Evolutionary conservation across 176 grass and related monocot genomes (phyloP).

Genomic region (Phoenix dactylifera): DNA sequence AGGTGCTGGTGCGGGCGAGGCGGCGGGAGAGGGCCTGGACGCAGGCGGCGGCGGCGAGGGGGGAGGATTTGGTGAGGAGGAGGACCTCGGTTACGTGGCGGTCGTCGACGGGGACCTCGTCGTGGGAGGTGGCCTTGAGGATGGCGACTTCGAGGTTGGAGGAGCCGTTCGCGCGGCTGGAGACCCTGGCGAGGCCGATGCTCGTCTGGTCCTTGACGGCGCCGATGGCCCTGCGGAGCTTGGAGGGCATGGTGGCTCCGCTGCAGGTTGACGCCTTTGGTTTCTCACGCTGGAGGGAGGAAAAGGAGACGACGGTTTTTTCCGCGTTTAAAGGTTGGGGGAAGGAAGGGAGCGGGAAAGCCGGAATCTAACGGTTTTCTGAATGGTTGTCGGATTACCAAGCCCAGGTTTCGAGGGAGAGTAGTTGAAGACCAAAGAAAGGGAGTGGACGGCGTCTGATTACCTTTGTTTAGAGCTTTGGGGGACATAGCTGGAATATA

Average conservation of each 20-base stretch:
- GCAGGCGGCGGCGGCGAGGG: conserved; percentile 9
- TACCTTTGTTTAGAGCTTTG: too few relatives aligned
- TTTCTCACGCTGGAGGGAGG: too few relatives aligned
- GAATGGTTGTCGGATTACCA: too few relatives aligned
- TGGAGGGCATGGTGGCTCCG: conserved; percentile 21
- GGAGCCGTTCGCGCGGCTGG: conserved; percentile 6
- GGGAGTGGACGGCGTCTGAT: too few relatives aligned
- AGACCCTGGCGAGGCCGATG: conserved; percentile 28
- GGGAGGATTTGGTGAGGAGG: conserved; percentile 15
- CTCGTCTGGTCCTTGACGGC: conserved; percentile 33
- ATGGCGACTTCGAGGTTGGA: conserved; percentile 31
- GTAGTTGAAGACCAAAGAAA: too few relatives aligned
- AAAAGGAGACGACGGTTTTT: too few relatives aligned
- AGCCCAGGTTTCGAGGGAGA: too few relatives aligned
- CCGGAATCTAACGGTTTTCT: too few relatives aligned
- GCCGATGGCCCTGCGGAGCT: conserved; percentile 22
- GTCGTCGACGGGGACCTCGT: conserved; percentile 20
- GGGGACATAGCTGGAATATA: too few relatives aligned
- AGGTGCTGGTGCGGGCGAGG: conserved; percentile 28
- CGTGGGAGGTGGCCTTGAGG: conserved; percentile 40
- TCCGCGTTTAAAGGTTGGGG: too few relatives aligned
- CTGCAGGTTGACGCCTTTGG: too few relatives aligned
- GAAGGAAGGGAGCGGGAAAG: too few relatives aligned
- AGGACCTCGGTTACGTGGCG: conserved; percentile 14
- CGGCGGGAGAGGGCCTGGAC: conserved; percentile 28